Base-by-base conservation (phyloP, 2,329 filamentous ascomycete genomes). In the Diaporthe australafricana region DNA sequence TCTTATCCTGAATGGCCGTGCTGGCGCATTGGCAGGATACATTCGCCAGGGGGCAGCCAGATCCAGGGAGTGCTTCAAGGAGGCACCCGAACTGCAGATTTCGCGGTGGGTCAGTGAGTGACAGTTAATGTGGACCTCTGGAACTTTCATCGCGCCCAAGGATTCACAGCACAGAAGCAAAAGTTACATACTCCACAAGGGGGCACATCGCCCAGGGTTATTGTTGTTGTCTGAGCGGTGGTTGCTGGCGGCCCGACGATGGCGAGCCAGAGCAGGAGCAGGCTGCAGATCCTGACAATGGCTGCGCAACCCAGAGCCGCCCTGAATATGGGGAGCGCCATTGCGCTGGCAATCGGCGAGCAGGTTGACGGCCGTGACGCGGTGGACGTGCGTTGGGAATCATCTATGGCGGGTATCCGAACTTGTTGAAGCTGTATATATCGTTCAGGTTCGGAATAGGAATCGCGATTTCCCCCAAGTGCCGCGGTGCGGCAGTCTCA, bases 81-180 rank as follows among this genome's bases (percentile, higher is more conserved):
- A 73, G 69, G 50, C 72, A 73, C 40, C 45, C 57, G 42, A 68
- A 32, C 72, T 73, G 62, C 32, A 62, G 20, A n/a, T n/a, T 14
- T 22, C n/a, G n/a, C n/a, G n/a, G 52, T 30, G 50, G 42, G 52
- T 48, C 32, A 66, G 50, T 60, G 48, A 53, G 32, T 42, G 48
- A 25, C 35, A 57, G 55, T 17, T 12, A 12, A 47, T 62, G 50
- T 32, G 27, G 55, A 17, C 25, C 20, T 17, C n/a, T n/a, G n/a
- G n/a, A n/a, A n/a, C n/a, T 25, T 11, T 32, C 16, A 14, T 40
- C 20, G 53, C 8, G 40, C 42, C 35, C 57, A 47, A 56, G 47
- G 57, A 5, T 70, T 35, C 7, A 50, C 50, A 42, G 20, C n/a
- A 2, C 16, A 32, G n/a, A 25, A 17, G 22, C 14, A 55, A 22